phyloP scores from a whole-genome alignment of 768 basidiomycete species.

The Boletales sp. region DNA sequence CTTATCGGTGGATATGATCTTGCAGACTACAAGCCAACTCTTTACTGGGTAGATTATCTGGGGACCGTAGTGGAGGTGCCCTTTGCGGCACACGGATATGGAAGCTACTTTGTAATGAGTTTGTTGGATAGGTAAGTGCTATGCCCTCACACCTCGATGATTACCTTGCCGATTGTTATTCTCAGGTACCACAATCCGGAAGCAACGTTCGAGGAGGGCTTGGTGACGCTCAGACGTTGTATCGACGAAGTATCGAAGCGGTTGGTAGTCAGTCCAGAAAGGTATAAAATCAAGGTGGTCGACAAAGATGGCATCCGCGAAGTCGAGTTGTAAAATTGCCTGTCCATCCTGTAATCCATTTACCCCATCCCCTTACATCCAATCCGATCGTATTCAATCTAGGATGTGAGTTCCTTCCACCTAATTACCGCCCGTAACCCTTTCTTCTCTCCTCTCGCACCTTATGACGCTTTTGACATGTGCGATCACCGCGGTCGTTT shows the following conservation, averaged over 20 bases:
- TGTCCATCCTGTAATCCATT: constrained; percentile 3
- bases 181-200: constrained; percentile 87
- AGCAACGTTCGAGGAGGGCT: constrained; percentile 79
- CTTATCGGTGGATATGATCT: constrained; percentile 92
- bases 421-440: constrained; percentile 52
- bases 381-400: constrained; percentile 8
- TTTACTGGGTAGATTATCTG: constrained; percentile 97
- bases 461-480: constrained; percentile 39
- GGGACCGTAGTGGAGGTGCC: constrained; percentile 88
- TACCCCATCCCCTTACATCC: not conserved
- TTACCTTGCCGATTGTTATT: not conserved
- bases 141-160: not conserved
- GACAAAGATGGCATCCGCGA: constrained; percentile 89
- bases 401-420: constrained; percentile 29
- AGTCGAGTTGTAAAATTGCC: constrained; percentile 56
- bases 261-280: constrained; percentile 72
- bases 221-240: constrained; percentile 80
- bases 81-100: constrained; percentile 95
- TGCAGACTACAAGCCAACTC: constrained; percentile 62
- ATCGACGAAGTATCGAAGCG: constrained; percentile 86
- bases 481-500: constrained; percentile 20
- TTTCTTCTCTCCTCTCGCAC: constrained; percentile 51
- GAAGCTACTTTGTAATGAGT: constrained; percentile 86
- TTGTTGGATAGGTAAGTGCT: constrained; percentile 77
- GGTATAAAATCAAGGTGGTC: constrained; percentile 86